phyloP scores from a whole-genome alignment of 345 rosid genomes.

The Moringa oleifera region DNA sequence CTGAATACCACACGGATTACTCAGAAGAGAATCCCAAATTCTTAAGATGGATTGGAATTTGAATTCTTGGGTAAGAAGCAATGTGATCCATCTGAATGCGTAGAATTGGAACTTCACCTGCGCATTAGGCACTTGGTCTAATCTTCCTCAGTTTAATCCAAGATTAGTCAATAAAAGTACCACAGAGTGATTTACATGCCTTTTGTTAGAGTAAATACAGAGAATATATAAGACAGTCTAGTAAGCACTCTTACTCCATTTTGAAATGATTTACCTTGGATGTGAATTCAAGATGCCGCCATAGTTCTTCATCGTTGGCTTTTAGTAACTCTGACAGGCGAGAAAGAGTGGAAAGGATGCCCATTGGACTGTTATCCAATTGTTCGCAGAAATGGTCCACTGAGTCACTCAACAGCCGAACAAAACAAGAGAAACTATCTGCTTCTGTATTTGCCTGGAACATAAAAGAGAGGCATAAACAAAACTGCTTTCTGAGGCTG shows the following conservation, averaged over 20 bases:
- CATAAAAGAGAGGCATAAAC: background rate
- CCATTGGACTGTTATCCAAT: constrained; percentile 61
- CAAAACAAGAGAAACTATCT: constrained; percentile 61
- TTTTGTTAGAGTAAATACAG: background rate
- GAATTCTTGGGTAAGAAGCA: constrained; percentile 73
- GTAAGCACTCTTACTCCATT: background rate
- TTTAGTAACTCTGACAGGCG: constrained; percentile 50
- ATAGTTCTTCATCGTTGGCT: constrained; percentile 57
- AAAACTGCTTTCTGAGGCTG: background rate
- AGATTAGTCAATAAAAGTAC: background rate
- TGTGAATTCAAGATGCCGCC: constrained; percentile 63
- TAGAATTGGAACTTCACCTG: constrained; percentile 76
- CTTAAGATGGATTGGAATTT: constrained; percentile 51
- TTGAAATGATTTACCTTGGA: constrained; percentile 31
- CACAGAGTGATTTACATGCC: too few species aligned
- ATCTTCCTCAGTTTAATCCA: background rate
- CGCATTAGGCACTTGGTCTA: constrained; percentile 4
- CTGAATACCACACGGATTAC: constrained; percentile 61
- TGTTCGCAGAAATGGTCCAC: constrained; percentile 74
- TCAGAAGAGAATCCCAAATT: constrained; percentile 73
- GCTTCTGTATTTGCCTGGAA: constrained; percentile 61
- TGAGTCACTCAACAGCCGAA: constrained; percentile 52
- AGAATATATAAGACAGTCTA: too few species aligned
- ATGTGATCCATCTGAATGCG: constrained; percentile 67
- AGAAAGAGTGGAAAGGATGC: constrained; percentile 61